A percentile compares a stretch with the other conserved stretches of the same genome.
Conservation (phyloP, 345 rosid species). For the Corchorus olitorius region DNA sequence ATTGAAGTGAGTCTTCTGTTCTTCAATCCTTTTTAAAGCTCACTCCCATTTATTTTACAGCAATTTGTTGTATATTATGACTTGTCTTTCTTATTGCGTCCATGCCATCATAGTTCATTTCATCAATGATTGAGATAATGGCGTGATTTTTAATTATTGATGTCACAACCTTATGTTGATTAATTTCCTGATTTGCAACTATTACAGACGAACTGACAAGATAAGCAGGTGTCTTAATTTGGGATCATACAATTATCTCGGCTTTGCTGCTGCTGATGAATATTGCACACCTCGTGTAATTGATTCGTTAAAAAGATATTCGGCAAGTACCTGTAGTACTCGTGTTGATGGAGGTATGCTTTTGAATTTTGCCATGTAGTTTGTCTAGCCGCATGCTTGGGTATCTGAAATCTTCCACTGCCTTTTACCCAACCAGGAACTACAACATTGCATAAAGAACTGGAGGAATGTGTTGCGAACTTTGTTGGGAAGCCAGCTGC, state of each 20-base stretch:
- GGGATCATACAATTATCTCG: slow-evolving; percentile 97
- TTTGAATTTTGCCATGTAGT: not conserved
- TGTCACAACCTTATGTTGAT: slow-evolving; percentile 8
- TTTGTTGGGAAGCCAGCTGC: slow-evolving; percentile 96
- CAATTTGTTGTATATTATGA: not conserved
- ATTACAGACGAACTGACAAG: slow-evolving; percentile 74
- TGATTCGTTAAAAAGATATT: slow-evolving; percentile 67
- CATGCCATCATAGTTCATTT: not conserved
- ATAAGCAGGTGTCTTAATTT: slow-evolving; percentile 77
- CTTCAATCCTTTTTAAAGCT: not conserved
- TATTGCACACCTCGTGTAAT: slow-evolving; percentile 94
- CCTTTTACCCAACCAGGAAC: slow-evolving; percentile 60
- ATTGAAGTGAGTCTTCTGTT: slow-evolving; percentile 44
- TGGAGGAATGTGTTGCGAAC: slow-evolving; percentile 80
- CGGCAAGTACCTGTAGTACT: slow-evolving; percentile 84
- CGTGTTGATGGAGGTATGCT: slow-evolving; percentile 87
- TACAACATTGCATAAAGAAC: slow-evolving; percentile 64
- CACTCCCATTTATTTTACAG: not conserved
- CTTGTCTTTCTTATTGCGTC: not conserved
- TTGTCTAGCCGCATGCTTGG: not conserved
- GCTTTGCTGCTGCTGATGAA: slow-evolving; percentile 94
- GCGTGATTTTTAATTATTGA: not conserved
- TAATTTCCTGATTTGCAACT: slow-evolving; percentile 4
- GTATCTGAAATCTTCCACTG: not conserved
- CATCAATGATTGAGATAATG: not conserved